A percentile compares a stretch with the other conserved stretches of the same genome.
phyloP scores from a whole-genome alignment of 2,329 filamentous ascomycete species.

The Fusarium proliferatum region DNA sequence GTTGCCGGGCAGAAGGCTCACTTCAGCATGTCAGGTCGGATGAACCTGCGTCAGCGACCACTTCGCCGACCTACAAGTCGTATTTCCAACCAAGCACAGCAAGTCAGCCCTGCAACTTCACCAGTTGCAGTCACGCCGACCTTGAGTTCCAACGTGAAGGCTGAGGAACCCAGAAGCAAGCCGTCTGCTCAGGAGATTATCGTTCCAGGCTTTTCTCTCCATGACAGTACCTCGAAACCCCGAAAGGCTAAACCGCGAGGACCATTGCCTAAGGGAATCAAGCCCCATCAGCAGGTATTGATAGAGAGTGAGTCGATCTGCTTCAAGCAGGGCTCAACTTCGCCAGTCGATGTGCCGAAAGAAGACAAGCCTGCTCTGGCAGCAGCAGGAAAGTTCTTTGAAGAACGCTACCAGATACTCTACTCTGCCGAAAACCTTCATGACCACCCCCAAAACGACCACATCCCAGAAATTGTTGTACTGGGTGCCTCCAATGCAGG shows the following conservation, averaged over 20 bases:
- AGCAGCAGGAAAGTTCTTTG: slow-evolving; percentile 49
- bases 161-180: background rate
- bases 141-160: background rate
- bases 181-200: background rate
- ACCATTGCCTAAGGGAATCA: slow-evolving; percentile 28
- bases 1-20: background rate
- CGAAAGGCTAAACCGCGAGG: slow-evolving; percentile 9
- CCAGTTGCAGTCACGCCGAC: background rate
- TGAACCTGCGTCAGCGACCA: slow-evolving; percentile 21
- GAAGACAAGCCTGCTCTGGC: slow-evolving; percentile 42
- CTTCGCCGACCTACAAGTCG: background rate
- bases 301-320: slow-evolving; percentile 40
- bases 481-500: slow-evolving; percentile 90
- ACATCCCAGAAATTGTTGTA: slow-evolving; percentile 74
- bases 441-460: slow-evolving; percentile 62
- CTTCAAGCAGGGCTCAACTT: slow-evolving; percentile 20
- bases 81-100: background rate
- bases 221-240: background rate
- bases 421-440: slow-evolving; percentile 63
- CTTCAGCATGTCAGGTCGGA: slow-evolving; percentile 1
- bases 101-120: background rate
- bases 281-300: slow-evolving; percentile 33
- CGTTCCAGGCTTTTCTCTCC: background rate
- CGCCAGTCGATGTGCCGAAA: slow-evolving; percentile 29
- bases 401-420: slow-evolving; percentile 53